Conservation (phyloP, 192 early-diverging fungal species). For the Coemansia sp. region DNA sequence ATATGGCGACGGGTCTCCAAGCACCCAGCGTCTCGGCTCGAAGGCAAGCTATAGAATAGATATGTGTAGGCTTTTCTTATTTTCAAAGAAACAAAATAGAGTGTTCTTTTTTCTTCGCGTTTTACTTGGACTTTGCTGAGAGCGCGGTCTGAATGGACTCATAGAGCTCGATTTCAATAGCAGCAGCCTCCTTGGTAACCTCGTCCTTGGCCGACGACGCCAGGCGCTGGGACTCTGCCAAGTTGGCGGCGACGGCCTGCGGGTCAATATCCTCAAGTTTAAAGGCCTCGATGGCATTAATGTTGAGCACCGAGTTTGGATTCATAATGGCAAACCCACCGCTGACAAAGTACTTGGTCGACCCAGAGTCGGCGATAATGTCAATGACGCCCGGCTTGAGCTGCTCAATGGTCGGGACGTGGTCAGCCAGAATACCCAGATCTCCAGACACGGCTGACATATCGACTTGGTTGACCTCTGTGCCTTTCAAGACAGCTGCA, state of each 20-base stretch:
- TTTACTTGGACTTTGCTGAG: conserved; percentile 34
- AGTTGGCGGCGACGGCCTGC: conserved; percentile 68
- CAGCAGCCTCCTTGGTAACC: conserved; percentile 75
- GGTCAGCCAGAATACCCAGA: conserved; percentile 97
- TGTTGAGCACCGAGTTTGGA: conserved; percentile 93
- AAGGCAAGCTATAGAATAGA: neutral
- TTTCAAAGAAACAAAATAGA: no score
- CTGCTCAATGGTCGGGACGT: conserved; percentile 96
- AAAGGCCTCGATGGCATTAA: conserved; percentile 95
- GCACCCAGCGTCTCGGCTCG: neutral
- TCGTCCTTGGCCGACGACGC: conserved; percentile 64
- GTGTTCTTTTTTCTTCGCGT: no score
- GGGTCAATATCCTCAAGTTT: conserved; percentile 81
- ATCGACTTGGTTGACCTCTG: conserved; percentile 88
- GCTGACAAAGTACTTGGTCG: conserved; percentile 93
- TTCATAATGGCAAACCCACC: conserved; percentile 98
- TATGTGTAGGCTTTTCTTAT: no score
- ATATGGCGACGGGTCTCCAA: conserved; percentile 2
- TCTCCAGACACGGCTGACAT: conserved; percentile 87
- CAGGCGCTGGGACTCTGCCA: conserved; percentile 79
- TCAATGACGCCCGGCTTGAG: conserved; percentile 87
- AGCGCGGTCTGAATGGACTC: conserved; percentile 80
- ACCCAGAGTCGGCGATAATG: conserved; percentile 62
- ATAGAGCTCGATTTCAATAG: conserved; percentile 84
- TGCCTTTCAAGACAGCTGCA: conserved; percentile 74